Percentiles rank a stretch among this genome's conserved stretches.
Evolutionary conservation across 1,284 basidiomycete species (phyloP).

Genomic region (Ceratobasidium papillatum): DNA sequence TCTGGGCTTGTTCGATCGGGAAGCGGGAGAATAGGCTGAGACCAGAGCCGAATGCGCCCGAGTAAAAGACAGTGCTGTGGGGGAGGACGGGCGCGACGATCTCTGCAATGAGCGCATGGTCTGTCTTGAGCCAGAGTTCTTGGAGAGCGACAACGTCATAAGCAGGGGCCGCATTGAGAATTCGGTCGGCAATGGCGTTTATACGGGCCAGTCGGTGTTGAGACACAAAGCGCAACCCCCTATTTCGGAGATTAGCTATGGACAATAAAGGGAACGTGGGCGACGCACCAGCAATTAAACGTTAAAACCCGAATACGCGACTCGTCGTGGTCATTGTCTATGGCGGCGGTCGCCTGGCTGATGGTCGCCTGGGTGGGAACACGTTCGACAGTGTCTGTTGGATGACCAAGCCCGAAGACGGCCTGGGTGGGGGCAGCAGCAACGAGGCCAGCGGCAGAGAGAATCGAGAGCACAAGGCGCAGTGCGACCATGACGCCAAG

Average conservation of each 20-base stretch:
- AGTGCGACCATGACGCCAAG: slow-evolving; percentile 26
- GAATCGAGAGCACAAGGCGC: slow-evolving; percentile 21
- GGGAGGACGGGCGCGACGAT: slow-evolving; percentile 70
- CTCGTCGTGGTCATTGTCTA: slow-evolving; percentile 11
- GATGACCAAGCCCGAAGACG: slow-evolving; percentile 4
- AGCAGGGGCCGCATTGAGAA: slow-evolving; percentile 60
- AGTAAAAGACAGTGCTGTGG: slow-evolving; percentile 92
- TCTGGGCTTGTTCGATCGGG: slow-evolving; percentile 80
- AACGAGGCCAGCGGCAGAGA: slow-evolving; percentile 2
- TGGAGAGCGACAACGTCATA: slow-evolving; percentile 94
- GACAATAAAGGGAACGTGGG: background rate
- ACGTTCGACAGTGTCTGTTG: background rate
- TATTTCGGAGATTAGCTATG: slow-evolving; percentile 50
- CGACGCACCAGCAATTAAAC: slow-evolving; percentile 81
- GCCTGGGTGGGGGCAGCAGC: slow-evolving; percentile 27
- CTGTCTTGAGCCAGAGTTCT: slow-evolving; percentile 93
- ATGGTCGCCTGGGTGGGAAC: slow-evolving; percentile 19
- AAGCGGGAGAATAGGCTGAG: slow-evolving; percentile 89
- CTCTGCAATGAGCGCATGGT: slow-evolving; percentile 80
- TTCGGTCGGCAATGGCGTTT: slow-evolving; percentile 71
- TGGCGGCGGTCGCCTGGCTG: background rate
- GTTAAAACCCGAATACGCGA: slow-evolving; percentile 67
- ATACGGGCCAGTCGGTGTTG: slow-evolving; percentile 80
- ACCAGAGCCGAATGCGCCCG: slow-evolving; percentile 96
- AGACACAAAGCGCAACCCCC: slow-evolving; percentile 91